Evolutionary conservation across 2,329 filamentous ascomycete species (phyloP), one percentile per base, ranked within the genome.

Genomic region (Aspergillus ustus): DNA sequence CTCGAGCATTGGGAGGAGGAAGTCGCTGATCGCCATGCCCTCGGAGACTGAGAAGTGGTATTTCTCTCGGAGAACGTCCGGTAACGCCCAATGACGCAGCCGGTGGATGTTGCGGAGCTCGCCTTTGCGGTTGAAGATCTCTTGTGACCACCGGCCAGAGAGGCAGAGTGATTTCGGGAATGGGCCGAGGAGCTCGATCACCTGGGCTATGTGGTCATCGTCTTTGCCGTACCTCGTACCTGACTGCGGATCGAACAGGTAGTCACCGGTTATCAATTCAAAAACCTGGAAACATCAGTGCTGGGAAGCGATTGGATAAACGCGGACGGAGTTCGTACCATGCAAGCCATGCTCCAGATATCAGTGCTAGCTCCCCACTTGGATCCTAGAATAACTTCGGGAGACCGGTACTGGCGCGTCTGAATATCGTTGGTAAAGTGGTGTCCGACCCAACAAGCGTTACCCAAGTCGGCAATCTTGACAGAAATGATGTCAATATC

Each of bases 301-400:
- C 15, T 8, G n/a, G 2, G 17, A 25, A 15, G n/a, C n/a, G 4
- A 17, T 50, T 9, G 11, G 19, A 4, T 17, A 6, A 13, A 15
- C 22, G 25, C 22, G 25, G 49, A 17, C 9, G 3, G 52, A 2
- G 37, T 31, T 53, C 87, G 71, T 84, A 98, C 95, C 95, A 99
- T 99, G 69, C 91, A 91, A 62, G 95, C 93, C 95, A 99, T 99
- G 80, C 94, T 98, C 95, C 95, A 99, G 7, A 98, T 91, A 78
- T 99, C 95, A 1, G 95, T 98, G 75, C 94, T 98, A n/a, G 95
- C 95, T 68, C 95, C 95, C 95, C 95, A 99, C 82, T 98, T 98
- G 3, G 93, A 88, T 44, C 95, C 95, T 20, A 99, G 82, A 63
- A 99, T 98, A 60, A 99, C 95, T 79, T 99, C 95, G 1, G 95